Evolutionary conservation across 1,284 basidiomycete genomes (phyloP).

Genomic region (Cryptococcus sp.): DNA sequence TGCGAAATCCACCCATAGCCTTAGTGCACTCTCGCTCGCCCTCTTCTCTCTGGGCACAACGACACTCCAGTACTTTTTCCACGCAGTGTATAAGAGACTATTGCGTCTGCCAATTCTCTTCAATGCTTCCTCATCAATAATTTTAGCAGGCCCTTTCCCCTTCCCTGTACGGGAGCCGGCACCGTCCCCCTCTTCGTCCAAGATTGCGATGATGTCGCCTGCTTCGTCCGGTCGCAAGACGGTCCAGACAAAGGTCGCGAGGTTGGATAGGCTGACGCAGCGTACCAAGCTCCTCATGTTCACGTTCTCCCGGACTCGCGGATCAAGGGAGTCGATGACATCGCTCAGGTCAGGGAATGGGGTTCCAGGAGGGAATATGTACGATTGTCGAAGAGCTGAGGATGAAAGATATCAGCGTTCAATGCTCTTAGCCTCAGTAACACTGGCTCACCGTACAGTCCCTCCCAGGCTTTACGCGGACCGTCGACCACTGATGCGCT

Average conservation of each 20-base stretch:
- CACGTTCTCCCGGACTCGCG: constrained; percentile 9
- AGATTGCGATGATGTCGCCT: constrained; percentile 5
- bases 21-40: constrained; percentile 21
- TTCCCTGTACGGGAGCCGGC: constrained; percentile 1
- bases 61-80: constrained; percentile 40
- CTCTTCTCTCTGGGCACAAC: constrained; percentile 24
- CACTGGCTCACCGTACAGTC: constrained; percentile 22
- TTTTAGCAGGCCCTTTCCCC: constrained; percentile 6
- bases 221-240: constrained; percentile 36
- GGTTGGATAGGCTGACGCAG: constrained; percentile 28
- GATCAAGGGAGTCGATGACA: constrained; percentile 19
- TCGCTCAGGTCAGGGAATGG: constrained; percentile 25
- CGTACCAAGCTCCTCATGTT: constrained; percentile 11
- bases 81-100: constrained; percentile 24
- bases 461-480: constrained; percentile 22
- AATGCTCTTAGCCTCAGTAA: neutral
- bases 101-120: constrained; percentile 26
- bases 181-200: constrained; percentile 6
- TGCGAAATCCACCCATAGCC: constrained; percentile 39
- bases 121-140: neutral
- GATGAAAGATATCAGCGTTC: neutral
- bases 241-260: constrained; percentile 34
- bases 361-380: constrained; percentile 25
- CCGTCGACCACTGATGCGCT: constrained; percentile 5
- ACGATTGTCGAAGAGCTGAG: constrained; percentile 23